A percentile compares a stretch with the other conserved stretches of the same genome.
Conservation (phyloP, 192 early-diverging fungal species). For the Dissophora ornata region DNA sequence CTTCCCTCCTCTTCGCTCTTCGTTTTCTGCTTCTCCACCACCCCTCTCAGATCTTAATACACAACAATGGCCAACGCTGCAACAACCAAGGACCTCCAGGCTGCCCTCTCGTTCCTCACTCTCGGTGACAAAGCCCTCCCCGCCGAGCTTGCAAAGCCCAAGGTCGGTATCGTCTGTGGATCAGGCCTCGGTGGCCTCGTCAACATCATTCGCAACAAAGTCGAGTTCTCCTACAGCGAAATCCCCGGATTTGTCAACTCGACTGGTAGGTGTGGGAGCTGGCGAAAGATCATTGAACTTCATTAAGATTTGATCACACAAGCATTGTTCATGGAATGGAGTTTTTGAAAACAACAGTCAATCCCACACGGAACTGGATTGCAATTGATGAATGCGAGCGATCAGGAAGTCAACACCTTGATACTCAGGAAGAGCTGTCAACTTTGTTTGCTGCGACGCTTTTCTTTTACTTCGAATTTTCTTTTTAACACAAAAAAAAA, state of each 20-base stretch:
- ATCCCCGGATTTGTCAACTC: conserved; percentile 89
- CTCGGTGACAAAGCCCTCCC: conserved; percentile 42
- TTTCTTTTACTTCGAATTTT: neutral
- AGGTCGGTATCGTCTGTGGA: conserved; percentile 87
- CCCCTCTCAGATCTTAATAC: neutral
- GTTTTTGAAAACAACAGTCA: too few relatives aligned
- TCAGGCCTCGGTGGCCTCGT: conserved; percentile 84
- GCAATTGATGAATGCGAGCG: too few relatives aligned
- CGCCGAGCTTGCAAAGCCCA: conserved; percentile 56
- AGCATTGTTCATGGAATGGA: too few relatives aligned
- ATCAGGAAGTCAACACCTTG: too few relatives aligned
- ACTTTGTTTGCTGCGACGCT: conserved; percentile 7
- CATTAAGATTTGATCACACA: too few relatives aligned
- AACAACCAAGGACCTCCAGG: conserved; percentile 46
- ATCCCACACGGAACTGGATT: too few relatives aligned
- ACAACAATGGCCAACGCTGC: conserved; percentile 45
- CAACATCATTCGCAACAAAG: conserved; percentile 67
- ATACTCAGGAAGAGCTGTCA: too few relatives aligned
- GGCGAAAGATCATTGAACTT: too few relatives aligned
- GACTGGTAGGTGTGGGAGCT: conserved; percentile 69
- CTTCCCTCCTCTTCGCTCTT: conserved; percentile 1
- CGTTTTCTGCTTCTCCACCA: neutral
- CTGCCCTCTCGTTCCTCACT: conserved; percentile 45
- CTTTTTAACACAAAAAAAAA: too few relatives aligned
- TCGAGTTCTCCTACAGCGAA: conserved; percentile 78